Evolutionary conservation across 768 basidiomycete genomes (phyloP), one percentile per base, ranked within the genome.

Genomic region (Candolleomyces aberdarensis): DNA sequence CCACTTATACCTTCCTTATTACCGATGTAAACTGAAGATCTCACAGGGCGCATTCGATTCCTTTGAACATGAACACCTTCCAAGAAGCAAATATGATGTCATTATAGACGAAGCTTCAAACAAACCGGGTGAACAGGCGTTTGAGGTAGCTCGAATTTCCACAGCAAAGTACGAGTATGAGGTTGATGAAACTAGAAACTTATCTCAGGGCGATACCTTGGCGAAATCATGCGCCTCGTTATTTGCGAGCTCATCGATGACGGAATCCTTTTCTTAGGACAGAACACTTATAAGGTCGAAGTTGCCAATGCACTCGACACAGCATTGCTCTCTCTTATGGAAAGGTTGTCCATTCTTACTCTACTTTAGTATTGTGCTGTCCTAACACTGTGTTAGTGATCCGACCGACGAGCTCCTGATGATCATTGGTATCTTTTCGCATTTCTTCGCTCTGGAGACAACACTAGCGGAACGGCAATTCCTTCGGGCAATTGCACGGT

Each of bases 241-340:
- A 84, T 99, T 61, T 92, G 89, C 70, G 96, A 99, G 73, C 86
- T 99, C 53, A 94, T 97, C 70, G 96, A 97, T 70, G 91, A 95
- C 65, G 97, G 96, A 74, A 91, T 96, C 19, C 84, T 99, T 57
- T 99, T 99, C 87, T 84, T 97, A 32, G 96, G 97, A 26, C 96
- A 99, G 75, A 94, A 96, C 73, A 97, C 96, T 1, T 98, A 98
- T 84, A 98, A 98, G 80, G 85, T 99, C 43, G 96, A 98, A 75
- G 92, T 84, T 65, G 85, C 94, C 19, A 95, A 95, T 72, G 88
- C 84, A 31, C 88, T 99, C 68, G 96, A 99, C 73, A 99, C 97
- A 2, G 96, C 96, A 1, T 98, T 98, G 80, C 78, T 99, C 63
- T 96, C 94, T 46, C 80, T 98, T 48, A 97, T 99, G 89, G 96